Evolutionary conservation across 176 grass and related monocot genomes (phyloP).

Genomic region (Tillandsia leiboldiana): DNA sequence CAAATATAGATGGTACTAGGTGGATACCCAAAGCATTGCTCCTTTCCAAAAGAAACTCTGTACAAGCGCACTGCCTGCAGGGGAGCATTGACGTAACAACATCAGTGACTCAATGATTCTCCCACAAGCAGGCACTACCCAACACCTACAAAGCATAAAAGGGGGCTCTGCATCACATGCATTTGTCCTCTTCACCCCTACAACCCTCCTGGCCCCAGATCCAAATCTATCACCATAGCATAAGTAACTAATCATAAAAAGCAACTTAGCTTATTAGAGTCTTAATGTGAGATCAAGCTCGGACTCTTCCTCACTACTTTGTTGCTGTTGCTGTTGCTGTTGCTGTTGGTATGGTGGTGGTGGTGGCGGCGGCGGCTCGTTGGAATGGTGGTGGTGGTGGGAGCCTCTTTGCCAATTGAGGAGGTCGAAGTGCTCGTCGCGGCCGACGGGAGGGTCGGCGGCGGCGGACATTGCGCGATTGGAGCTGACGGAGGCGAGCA

Average conservation of each 20-base stretch:
- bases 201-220: too few relatives aligned
- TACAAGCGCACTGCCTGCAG: too few relatives aligned
- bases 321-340: conserved; percentile 7
- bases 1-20: too few relatives aligned
- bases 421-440: conserved; percentile 65
- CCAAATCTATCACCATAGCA: too few relatives aligned
- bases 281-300: conserved; percentile 66
- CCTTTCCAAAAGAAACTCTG: too few relatives aligned
- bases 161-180: too few relatives aligned
- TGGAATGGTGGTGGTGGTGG: conserved; percentile 31
- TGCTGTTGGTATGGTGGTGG: conserved; percentile 25
- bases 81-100: too few relatives aligned
- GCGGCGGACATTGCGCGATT: conserved; percentile 32
- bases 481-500: conserved; percentile 28
- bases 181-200: too few relatives aligned
- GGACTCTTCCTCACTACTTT: not conserved
- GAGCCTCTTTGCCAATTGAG: conserved; percentile 88
- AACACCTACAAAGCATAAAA: too few relatives aligned
- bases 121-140: too few relatives aligned
- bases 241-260: not conserved
- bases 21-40: too few relatives aligned
- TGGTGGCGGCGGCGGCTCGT: not conserved
- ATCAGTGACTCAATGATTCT: too few relatives aligned
- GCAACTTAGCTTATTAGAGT: conserved; percentile 25
- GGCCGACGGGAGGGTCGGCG: conserved; percentile 28